Evolutionary conservation across 352 stramenopile genomes (phyloP), one percentile per base, ranked within the genome.

Genomic region (Aphanomyces euteiches): DNA sequence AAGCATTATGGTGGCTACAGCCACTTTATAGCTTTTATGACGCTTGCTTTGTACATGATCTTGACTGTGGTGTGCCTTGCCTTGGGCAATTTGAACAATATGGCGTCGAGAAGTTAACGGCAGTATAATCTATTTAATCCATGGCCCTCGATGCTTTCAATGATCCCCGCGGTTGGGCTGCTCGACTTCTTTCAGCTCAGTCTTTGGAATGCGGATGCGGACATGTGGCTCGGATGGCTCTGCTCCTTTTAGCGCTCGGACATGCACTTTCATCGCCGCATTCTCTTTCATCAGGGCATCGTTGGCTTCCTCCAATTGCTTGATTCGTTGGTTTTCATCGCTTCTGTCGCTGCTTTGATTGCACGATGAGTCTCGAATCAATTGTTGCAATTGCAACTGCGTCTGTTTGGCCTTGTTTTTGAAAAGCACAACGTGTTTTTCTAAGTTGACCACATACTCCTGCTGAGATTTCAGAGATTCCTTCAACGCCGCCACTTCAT

Each of bases 381-480:
- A 77, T 73, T 92, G 83, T 74, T 90, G 83, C 13, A 93, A 67
- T 73, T 94, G 87, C n/a, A 73, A 66, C 58, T 94, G 87, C 80
- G 91, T 88, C 67, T 94, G 85, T 69, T 94, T 92, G 38, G 85
- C 83, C 61, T 94, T 94, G 17, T 83, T 82, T 66, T 94, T 92
- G 83, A 92, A 94, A 61, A 94, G 90, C 50, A 92, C 83, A 5
- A 94, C 39, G 72, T 94, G 85, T 67, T 92, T 94, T 70, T 94
- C 87, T 19, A 92, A 69, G 13, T 90, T 85, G 0, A 78, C 76
- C 15, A 94, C 92, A 76, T 93, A 94, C 72, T 89, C 84, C 74
- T 91, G 82, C 67, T 94, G 91, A 75, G 90, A 90, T 69, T 90
- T 81, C 40, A 73, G 82, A 19, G 76, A 81, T 5, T 87, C 76